Conservation (phyloP, 805 yeast species). For the Hanseniaspora lachancei region DNA sequence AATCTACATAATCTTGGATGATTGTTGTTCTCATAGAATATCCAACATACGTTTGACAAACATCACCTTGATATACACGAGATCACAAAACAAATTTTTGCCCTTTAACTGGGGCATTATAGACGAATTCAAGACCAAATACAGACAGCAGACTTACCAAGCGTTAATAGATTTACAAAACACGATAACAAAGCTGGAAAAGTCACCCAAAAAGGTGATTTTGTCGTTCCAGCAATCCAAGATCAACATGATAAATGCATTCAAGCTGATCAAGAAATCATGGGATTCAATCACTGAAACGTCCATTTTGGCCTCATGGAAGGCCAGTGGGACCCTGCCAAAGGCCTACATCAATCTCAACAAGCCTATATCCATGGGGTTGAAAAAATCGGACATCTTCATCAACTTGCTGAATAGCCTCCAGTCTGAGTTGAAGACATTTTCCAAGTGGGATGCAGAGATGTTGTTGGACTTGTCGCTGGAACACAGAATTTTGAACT, state of each 20-base stretch:
- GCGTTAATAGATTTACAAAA: conserved; percentile 26
- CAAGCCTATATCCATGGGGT: conserved; percentile 24
- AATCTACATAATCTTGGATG: conserved; percentile 45
- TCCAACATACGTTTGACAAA: conserved; percentile 38
- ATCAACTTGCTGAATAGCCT: conserved; percentile 32
- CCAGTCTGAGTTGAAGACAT: conserved; percentile 38
- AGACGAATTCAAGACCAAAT: conserved; percentile 47
- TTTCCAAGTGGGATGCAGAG: conserved; percentile 45
- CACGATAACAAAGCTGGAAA: conserved; percentile 16
- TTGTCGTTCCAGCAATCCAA: conserved; percentile 30
- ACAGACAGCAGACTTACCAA: conserved; percentile 44
- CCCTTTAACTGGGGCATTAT: conserved; percentile 56
- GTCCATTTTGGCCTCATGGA: conserved; percentile 33
- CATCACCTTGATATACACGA: conserved; percentile 30
- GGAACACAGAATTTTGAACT: conserved; percentile 33
- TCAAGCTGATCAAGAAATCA: conserved; percentile 44
- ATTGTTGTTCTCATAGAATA: conserved; percentile 49
- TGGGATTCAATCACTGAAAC: conserved; percentile 36
- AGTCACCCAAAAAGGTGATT: conserved; percentile 15
- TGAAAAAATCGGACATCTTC: conserved; percentile 28
- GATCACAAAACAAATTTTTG: conserved; percentile 33
- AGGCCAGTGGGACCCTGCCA: conserved; percentile 33
- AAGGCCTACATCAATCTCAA: conserved; percentile 22
- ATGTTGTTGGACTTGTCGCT: conserved; percentile 38
- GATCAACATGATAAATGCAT: conserved; percentile 41